Conservation (phyloP, 169 alveolate species). For the Eimeria brunetti region DNA sequence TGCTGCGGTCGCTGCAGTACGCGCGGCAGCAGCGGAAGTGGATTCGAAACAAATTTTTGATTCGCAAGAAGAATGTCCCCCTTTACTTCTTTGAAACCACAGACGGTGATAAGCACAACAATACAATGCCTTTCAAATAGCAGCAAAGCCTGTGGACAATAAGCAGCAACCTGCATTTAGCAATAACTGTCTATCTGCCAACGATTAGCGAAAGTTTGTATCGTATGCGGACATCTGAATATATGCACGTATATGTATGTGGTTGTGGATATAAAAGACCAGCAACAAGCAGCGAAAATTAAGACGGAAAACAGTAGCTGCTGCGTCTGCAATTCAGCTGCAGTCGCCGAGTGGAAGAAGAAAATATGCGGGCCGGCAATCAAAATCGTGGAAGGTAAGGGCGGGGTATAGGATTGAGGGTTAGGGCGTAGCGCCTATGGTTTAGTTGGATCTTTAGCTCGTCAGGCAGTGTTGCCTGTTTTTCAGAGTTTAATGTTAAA, state of each 20-base stretch:
- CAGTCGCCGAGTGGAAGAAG: constrained; percentile 43
- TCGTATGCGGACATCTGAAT: not conserved
- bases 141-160: no score
- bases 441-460: no score
- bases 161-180: no score
- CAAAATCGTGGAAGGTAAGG: constrained; percentile 61
- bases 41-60: constrained; percentile 69
- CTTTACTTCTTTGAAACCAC: constrained; percentile 59
- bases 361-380: constrained; percentile 17
- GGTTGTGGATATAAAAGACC: no score
- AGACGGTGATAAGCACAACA: constrained; percentile 12
- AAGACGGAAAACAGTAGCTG: no score
- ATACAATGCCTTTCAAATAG: no score
- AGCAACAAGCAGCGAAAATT: no score
- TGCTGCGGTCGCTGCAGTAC: constrained; percentile 71
- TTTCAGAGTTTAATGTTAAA: not conserved
- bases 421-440: not conserved
- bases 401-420: not conserved
- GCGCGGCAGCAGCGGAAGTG: constrained; percentile 74
- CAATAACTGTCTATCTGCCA: no score
- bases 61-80: constrained; percentile 44
- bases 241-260: no score
- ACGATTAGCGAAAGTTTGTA: no score
- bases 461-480: not conserved
- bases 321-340: constrained; percentile 13